These are phyloP conservation scores for Hypoxylon sp. DNA, from an alignment of 2,329 filamentous ascomycete genomes.

Conservation along the genomic window DNA sequence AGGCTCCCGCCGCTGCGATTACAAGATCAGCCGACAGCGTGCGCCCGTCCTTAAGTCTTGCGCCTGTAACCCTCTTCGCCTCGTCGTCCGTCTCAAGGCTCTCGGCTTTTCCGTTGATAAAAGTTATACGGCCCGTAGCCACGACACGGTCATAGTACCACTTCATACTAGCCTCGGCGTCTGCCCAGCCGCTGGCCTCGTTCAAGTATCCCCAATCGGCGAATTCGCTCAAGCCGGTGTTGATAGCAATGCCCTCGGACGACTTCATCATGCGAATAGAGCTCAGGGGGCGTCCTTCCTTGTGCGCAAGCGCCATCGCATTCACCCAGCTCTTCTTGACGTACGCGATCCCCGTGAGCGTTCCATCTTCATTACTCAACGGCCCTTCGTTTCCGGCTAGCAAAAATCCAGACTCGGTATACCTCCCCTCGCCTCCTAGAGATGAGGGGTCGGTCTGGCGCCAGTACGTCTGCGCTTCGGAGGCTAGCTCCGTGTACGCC, in stretches of 20 bases:
- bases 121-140: conserved; percentile 63
- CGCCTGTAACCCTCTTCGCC: conserved; percentile 62
- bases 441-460: conserved; percentile 65
- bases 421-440: conserved; percentile 71
- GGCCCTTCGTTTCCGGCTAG: conserved; percentile 62
- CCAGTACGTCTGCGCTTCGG: conserved; percentile 75
- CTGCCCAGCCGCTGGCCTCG: conserved; percentile 78
- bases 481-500: conserved; percentile 78
- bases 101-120: conserved; percentile 60
- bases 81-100: conserved; percentile 51
- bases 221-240: conserved; percentile 57
- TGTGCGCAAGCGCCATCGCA: conserved; percentile 60
- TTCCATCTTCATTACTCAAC: conserved; percentile 54
- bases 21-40: conserved; percentile 73
- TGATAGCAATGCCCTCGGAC: conserved; percentile 53
- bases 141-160: conserved; percentile 66
- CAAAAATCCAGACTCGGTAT: conserved; percentile 74
- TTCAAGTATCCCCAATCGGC: conserved; percentile 80
- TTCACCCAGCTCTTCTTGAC: conserved; percentile 69
- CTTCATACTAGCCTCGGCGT: conserved; percentile 75
- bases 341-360: conserved; percentile 63
- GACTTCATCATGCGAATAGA: conserved; percentile 57
- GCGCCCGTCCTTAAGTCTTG: conserved; percentile 58
- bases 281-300: conserved; percentile 48
- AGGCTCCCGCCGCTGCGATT: conserved; percentile 85